A percentile compares a stretch with the other conserved stretches of the same genome.
Evolutionary conservation across 2,329 filamentous ascomycete species (phyloP).

Genomic region (Fusarium cyanostomum): DNA sequence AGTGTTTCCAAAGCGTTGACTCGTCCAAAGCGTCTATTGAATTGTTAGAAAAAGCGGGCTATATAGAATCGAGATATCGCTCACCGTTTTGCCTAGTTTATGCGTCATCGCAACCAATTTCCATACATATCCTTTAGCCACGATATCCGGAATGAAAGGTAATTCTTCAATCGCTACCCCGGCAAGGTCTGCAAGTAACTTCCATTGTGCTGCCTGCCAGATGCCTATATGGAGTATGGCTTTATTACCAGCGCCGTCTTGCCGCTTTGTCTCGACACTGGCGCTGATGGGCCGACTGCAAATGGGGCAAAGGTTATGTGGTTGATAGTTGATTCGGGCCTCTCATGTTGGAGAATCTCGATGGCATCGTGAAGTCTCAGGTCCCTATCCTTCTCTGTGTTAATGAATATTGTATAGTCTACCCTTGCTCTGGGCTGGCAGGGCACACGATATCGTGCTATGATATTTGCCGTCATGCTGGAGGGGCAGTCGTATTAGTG

Average conservation of each 20-base stretch:
- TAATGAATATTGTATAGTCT: slow-evolving; percentile 4
- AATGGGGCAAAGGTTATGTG: slow-evolving; percentile 8
- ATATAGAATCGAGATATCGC: neutral
- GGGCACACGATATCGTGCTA: neutral
- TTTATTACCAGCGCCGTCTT: neutral
- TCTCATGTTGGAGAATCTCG: neutral
- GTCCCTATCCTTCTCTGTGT: neutral
- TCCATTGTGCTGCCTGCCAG: slow-evolving; percentile 13
- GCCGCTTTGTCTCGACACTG: slow-evolving; percentile 13
- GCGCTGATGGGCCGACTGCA: neutral
- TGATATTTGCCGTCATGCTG: slow-evolving; percentile 14
- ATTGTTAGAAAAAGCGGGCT: neutral
- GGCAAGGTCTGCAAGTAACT: neutral
- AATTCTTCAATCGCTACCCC: neutral
- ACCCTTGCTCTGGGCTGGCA: neutral
- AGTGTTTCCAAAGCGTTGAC: neutral
- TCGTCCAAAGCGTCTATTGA: neutral
- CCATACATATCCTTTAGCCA: slow-evolving; percentile 6
- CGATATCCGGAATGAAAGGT: slow-evolving; percentile 3
- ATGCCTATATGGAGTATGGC: slow-evolving; percentile 3
- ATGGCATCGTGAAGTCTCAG: neutral
- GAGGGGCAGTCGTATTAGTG: too few species aligned
- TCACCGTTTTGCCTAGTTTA: neutral
- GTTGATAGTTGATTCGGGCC: slow-evolving; percentile 1
- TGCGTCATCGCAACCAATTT: slow-evolving; percentile 2